Conservation (phyloP, 495 filamentous ascomycete species). For the Neurospora sp. region DNA sequence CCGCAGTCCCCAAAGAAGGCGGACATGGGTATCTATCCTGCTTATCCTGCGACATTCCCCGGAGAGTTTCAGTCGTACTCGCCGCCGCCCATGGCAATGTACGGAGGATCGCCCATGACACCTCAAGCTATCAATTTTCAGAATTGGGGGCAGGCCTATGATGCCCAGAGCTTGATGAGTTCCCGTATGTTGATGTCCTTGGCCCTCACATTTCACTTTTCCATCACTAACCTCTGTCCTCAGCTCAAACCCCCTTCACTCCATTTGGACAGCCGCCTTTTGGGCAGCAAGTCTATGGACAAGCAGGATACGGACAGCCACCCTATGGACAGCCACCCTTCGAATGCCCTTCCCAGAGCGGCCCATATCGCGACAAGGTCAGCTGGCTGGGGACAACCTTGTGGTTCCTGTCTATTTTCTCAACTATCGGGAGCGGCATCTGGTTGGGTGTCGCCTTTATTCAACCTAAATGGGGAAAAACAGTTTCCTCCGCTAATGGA, state of each 20-base stretch:
- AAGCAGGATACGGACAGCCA: background rate
- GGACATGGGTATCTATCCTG: background rate
- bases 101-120: background rate
- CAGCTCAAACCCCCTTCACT: background rate
- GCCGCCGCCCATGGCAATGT: background rate
- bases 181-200: background rate
- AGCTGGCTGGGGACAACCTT: constrained; percentile 51
- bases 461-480: constrained; percentile 49
- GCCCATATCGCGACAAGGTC: constrained; percentile 15
- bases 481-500: constrained; percentile 32
- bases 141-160: background rate
- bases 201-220: background rate
- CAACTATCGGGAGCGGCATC: constrained; percentile 53
- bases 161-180: background rate
- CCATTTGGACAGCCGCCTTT: background rate
- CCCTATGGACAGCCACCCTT: background rate
- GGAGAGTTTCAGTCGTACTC: background rate
- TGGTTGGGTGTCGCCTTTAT: constrained; percentile 49
- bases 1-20: background rate
- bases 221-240: background rate
- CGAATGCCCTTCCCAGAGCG: background rate
- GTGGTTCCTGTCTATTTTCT: constrained; percentile 52
- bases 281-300: background rate
- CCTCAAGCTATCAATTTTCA: background rate
- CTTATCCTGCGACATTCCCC: background rate